A percentile compares a stretch with the other conserved stretches of the same genome.
These are phyloP conservation scores for Tripterygium wilfordii DNA, from an alignment of 177 flowering plant species.

Conservation along the genomic window DNA sequence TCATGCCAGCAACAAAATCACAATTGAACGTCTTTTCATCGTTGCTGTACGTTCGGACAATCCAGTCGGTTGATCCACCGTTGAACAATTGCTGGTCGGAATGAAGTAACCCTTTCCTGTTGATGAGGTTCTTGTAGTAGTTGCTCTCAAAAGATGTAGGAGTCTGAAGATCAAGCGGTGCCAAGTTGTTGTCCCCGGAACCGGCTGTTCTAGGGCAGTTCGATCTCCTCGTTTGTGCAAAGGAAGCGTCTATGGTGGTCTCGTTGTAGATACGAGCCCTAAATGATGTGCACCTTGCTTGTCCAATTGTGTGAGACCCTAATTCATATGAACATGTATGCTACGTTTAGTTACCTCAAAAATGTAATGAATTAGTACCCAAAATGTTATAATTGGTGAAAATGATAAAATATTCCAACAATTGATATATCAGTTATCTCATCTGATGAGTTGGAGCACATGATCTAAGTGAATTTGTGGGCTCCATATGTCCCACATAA, in stretches of 20 bases:
- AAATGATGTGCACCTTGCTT: conserved; percentile 67
- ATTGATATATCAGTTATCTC: too few relatives aligned
- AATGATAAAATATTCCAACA: too few relatives aligned
- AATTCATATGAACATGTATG: too few relatives aligned
- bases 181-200: conserved; percentile 62
- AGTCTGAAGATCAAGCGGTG: conserved; percentile 57
- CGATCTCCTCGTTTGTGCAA: conserved; percentile 34
- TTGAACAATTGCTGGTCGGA: conserved; percentile 71
- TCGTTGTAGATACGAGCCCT: conserved; percentile 64
- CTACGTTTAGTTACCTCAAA: not conserved
- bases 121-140: conserved; percentile 56
- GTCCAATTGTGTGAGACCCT: conserved; percentile 77
- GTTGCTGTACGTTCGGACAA: conserved; percentile 38
- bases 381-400: not conserved
- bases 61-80: conserved; percentile 62
- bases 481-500: too few relatives aligned
- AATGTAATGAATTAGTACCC: too few relatives aligned
- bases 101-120: conserved; percentile 50
- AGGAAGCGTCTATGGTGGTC: conserved; percentile 43
- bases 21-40: conserved; percentile 26
- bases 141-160: conserved; percentile 51
- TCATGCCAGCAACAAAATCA: conserved; percentile 63
- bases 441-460: too few relatives aligned
- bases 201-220: conserved; percentile 53
- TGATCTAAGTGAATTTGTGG: too few relatives aligned